Percentiles rank a stretch among this genome's conserved stretches.
Conservation (phyloP, 108 stramenopile genomes). For the Nitzschia palea region DNA sequence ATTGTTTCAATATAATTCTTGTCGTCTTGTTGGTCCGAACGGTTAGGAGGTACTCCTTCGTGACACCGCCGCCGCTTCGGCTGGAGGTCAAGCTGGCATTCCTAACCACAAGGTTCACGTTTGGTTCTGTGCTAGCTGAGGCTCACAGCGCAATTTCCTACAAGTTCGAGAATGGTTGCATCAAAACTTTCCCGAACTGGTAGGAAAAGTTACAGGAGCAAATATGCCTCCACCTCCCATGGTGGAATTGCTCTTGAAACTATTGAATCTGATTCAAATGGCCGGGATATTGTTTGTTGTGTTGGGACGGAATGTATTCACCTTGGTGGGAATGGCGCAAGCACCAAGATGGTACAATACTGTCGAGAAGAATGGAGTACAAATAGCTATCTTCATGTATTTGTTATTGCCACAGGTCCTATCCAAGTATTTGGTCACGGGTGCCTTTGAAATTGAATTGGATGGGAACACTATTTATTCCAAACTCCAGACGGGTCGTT, state of each 20-base stretch:
- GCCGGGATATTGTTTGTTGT: constrained; percentile 44
- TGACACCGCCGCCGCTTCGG: background rate
- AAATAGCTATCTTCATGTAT: constrained; percentile 48
- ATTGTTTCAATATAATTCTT: background rate
- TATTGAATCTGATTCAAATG: constrained; percentile 48
- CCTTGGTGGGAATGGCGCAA: constrained; percentile 33
- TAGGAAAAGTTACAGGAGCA: constrained; percentile 55
- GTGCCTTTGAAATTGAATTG: constrained; percentile 81
- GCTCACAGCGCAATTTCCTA: constrained; percentile 83
- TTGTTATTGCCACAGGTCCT: constrained; percentile 64
- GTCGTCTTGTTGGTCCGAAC: too few species aligned
- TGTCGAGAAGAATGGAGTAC: constrained; percentile 55
- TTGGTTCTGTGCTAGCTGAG: constrained; percentile 66
- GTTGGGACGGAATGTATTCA: constrained; percentile 49
- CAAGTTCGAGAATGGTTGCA: constrained; percentile 69
- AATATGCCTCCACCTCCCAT: constrained; percentile 68
- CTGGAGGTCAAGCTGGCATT: background rate
- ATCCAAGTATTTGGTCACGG: constrained; percentile 44
- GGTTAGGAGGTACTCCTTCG: too few species aligned
- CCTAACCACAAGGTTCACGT: constrained; percentile 40
- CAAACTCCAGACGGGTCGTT: constrained; percentile 55
- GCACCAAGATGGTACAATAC: constrained; percentile 39
- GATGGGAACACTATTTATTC: constrained; percentile 59
- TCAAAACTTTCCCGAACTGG: constrained; percentile 59
- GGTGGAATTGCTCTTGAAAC: constrained; percentile 34